A percentile compares a stretch with the other conserved stretches of the same genome.
Conservation (phyloP, 2,329 filamentous ascomycete genomes). For the Claviceps fusiformis region DNA sequence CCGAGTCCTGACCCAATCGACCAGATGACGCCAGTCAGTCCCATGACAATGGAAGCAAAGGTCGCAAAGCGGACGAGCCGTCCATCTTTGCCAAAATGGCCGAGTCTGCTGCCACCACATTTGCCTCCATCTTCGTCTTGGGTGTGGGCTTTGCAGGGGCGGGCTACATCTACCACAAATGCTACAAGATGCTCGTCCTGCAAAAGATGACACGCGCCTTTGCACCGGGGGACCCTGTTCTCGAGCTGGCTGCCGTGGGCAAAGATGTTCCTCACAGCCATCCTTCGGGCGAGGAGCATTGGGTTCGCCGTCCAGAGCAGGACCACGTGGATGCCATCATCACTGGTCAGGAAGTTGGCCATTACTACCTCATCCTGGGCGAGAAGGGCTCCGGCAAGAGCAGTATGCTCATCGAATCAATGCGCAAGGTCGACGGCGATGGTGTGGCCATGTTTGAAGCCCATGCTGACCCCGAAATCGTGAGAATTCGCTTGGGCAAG, state of each 20-base stretch:
- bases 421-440: constrained; percentile 82
- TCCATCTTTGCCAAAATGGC: constrained; percentile 47
- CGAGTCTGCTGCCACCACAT: constrained; percentile 61
- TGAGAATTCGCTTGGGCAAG: constrained; percentile 83
- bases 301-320: constrained; percentile 80
- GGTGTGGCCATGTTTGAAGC: constrained; percentile 93
- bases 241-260: constrained; percentile 60
- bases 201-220: constrained; percentile 89
- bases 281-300: constrained; percentile 32
- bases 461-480: constrained; percentile 88
- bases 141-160: constrained; percentile 51
- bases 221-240: constrained; percentile 76
- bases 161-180: constrained; percentile 65
- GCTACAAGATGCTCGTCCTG: constrained; percentile 85
- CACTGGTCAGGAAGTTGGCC: constrained; percentile 55
- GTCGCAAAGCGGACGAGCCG: constrained; percentile 14
- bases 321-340: constrained; percentile 70
- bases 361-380: constrained; percentile 84
- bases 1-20: neutral
- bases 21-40: neutral
- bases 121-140: constrained; percentile 60
- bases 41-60: neutral
- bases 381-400: constrained; percentile 97
- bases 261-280: constrained; percentile 37
- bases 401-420: constrained; percentile 88